A percentile compares a stretch with the other conserved stretches of the same genome.
phyloP scores from a whole-genome alignment of 176 grass and related monocot genomes.

The Lolium perenne region DNA sequence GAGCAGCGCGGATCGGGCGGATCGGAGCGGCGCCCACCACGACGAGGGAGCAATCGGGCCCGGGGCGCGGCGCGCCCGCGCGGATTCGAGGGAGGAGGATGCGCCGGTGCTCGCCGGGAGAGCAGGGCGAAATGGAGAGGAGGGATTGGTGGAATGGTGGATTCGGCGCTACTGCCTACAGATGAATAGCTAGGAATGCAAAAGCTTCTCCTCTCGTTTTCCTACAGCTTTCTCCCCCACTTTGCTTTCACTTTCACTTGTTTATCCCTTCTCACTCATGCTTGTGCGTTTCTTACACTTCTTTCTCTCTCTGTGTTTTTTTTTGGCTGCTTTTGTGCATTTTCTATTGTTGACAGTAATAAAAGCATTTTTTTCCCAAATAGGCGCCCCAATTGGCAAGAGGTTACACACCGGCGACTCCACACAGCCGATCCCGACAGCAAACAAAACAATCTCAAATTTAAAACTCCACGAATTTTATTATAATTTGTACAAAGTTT shows the following conservation, averaged over 20 bases:
- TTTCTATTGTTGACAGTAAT: no score
- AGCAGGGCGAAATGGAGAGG: conserved; percentile 12
- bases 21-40: conserved; percentile 73
- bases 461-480: no score
- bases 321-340: no score
- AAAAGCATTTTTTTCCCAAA: no score
- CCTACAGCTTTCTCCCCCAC: conserved; percentile 9
- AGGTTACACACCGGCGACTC: no score
- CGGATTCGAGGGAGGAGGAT: conserved; percentile 20
- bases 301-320: no score
- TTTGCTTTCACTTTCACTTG: conserved; percentile 37
- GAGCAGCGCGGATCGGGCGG: conserved; percentile 72
- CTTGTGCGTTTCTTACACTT: background rate
- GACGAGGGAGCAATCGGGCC: conserved; percentile 56
- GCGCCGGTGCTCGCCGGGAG: background rate
- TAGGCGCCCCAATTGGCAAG: no score
- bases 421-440: no score
- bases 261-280: conserved; percentile 5
- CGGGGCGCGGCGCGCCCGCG: conserved; percentile 39
- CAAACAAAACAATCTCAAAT: no score
- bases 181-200: conserved; percentile 41
- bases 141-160: conserved; percentile 41
- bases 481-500: no score
- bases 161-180: conserved; percentile 42
- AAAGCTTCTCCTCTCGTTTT: conserved; percentile 41